Evolutionary conservation across 2,329 filamentous ascomycete genomes (phyloP).

Genomic region (Fusarium anthophilum): DNA sequence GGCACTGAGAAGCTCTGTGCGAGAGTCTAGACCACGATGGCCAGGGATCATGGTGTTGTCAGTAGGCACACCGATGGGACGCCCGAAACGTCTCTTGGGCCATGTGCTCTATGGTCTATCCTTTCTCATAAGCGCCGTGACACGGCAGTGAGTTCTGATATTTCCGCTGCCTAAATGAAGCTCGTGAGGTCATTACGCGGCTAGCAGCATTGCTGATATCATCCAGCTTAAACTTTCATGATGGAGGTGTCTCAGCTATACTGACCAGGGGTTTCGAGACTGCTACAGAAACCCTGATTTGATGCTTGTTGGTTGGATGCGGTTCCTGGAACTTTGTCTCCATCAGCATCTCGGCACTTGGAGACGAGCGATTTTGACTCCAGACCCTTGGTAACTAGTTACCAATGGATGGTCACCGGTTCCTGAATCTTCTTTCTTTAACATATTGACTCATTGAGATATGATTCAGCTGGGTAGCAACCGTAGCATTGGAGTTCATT

Average conservation of each 20-base stretch:
- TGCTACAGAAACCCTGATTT: constrained; percentile 13
- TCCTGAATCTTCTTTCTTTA: not conserved
- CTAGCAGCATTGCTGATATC: constrained; percentile 7
- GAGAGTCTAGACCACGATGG: constrained; percentile 24
- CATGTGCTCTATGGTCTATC: not conserved
- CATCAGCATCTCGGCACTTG: constrained; percentile 24
- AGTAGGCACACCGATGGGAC: constrained; percentile 4
- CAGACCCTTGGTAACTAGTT: not conserved
- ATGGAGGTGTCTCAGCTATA: constrained; percentile 1
- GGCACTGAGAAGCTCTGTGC: not conserved
- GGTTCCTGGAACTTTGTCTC: constrained; percentile 12
- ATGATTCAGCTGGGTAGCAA: not conserved
- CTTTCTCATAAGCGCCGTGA: constrained; percentile 15
- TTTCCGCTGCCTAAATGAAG: not conserved
- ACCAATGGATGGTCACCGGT: not conserved
- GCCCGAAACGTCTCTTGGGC: not conserved
- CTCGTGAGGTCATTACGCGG: constrained; percentile 24
- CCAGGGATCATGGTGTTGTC: constrained; percentile 5
- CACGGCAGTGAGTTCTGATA: not conserved
- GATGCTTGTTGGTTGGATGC: constrained; percentile 1
- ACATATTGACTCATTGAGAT: not conserved
- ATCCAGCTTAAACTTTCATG: constrained; percentile 1
- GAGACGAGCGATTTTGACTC: not conserved
- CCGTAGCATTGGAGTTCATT: not conserved
- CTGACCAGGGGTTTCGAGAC: constrained; percentile 5